Evolutionary conservation across 2,329 filamentous ascomycete species (phyloP).

Genomic region (Arthrobotrys pseudoclavata): DNA sequence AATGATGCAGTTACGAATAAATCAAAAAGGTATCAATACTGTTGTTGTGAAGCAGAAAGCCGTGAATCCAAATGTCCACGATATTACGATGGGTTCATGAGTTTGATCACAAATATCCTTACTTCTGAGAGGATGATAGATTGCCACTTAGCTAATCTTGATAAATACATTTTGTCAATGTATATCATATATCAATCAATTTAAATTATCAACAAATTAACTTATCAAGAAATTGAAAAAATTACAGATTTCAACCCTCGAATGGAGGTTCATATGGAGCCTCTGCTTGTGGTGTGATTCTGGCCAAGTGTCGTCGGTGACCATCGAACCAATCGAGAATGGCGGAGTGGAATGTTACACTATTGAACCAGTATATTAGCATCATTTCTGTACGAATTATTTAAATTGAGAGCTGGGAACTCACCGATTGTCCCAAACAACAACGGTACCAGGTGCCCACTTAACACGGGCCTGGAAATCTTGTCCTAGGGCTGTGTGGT

Average conservation of each 20-base stretch:
- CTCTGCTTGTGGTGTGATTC: constrained; percentile 88
- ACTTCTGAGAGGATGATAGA: background rate
- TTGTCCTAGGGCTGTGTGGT: constrained; percentile 79
- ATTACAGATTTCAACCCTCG: background rate
- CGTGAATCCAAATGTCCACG: too few relatives aligned
- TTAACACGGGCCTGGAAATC: constrained; percentile 81
- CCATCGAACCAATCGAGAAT: constrained; percentile 85
- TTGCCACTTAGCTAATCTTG: background rate
- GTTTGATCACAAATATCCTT: background rate
- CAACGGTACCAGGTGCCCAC: constrained; percentile 84
- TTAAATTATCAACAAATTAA: background rate
- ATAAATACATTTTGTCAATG: constrained; percentile 8
- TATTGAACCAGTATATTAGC: background rate
- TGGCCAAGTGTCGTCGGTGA: constrained; percentile 81
- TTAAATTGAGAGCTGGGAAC: background rate
- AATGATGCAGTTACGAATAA: too few relatives aligned
- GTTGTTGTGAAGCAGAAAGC: too few relatives aligned
- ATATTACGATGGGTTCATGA: background rate
- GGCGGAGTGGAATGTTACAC: constrained; percentile 81
- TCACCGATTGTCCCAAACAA: constrained; percentile 77
- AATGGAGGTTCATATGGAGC: constrained; percentile 47
- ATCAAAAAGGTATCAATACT: too few relatives aligned
- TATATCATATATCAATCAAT: background rate
- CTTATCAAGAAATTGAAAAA: background rate
- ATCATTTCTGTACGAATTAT: background rate